Base-by-base conservation (phyloP, 148 eudicot species). In the Fagopyrum tataricum region DNA sequence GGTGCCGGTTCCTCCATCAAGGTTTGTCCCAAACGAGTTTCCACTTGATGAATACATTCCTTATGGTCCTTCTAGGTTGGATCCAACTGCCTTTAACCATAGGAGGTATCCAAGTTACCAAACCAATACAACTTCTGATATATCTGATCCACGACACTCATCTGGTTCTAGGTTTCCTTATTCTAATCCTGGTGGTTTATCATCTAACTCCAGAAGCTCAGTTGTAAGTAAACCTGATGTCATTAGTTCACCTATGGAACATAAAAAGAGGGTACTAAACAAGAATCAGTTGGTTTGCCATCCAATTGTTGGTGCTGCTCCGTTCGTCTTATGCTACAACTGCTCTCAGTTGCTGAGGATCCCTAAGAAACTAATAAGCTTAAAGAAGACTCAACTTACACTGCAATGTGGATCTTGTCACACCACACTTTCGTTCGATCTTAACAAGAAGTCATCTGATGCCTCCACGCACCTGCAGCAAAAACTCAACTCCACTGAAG, bases 251-350 rank as follows among this genome's bases (percentile, higher is more conserved):
- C 76, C 52, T 75, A 72, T 79, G 59, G 80, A 64, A 43, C 85
- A 42, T 67, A 73, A 78, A 58, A 82, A 81, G 81, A 82, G 85
- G 71, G 51, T 68, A 52, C 72, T 83, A 58, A 73, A 53, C 64
- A 79, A 74, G 70, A 81, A 76, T 75, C 80, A 78, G 77, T 78
- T 76, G 68, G 72, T 78, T 70, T 81, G 81, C 76, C 76, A 71
- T 76, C 98, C 98, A 4, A 73, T 84, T 46, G 85, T 84, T 37
- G 96, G 96, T 59, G 98, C 96, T 51, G 86, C 97, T 24, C 98
- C 98, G 17, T 88, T 91, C 76, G 73, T 91, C 59, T 64, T 90
- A 69, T 95, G 98, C 79, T 55, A 56, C 71, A 84, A 75, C 17
- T 95, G 98, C 84, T 91, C 85, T 72, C 88, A 85, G 70, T 79